Evolutionary conservation across 768 basidiomycete species (phyloP).

Genomic region (Agaricus subrufescens): DNA sequence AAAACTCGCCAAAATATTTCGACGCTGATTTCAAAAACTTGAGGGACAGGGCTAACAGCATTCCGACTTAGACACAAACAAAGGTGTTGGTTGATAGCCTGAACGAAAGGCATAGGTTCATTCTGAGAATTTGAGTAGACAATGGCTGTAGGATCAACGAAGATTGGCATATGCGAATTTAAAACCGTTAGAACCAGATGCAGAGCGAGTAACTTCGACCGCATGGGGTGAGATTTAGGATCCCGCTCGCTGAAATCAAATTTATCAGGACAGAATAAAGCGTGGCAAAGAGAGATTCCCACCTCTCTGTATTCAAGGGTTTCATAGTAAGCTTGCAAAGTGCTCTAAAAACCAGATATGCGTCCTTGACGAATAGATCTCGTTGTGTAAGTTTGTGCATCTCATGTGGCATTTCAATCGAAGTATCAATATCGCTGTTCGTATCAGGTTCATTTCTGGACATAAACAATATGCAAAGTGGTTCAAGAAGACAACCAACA

Average conservation of each 20-base stretch:
- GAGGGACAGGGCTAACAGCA: conserved; percentile 90
- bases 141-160: conserved; percentile 84
- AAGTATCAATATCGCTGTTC: conserved; percentile 16
- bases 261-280: conserved; percentile 11
- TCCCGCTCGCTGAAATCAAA: conserved; percentile 74
- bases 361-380: conserved; percentile 94
- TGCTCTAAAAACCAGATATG: conserved; percentile 95
- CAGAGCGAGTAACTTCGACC: conserved; percentile 90
- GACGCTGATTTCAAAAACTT: conserved; percentile 96
- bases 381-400: conserved; percentile 58
- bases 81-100: conserved; percentile 94
- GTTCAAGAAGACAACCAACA: neutral
- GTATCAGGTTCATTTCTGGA: neutral
- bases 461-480: conserved; percentile 7
- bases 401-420: conserved; percentile 26
- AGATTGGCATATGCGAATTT: conserved; percentile 85
- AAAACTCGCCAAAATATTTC: conserved; percentile 98
- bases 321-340: conserved; percentile 99
- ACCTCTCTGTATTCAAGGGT: conserved; percentile 92
- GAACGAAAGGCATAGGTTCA: conserved; percentile 86
- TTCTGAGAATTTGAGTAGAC: conserved; percentile 88
- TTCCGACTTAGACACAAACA: conserved; percentile 91
- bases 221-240: conserved; percentile 93
- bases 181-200: conserved; percentile 92
- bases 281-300: conserved; percentile 15